phyloP scores from a whole-genome alignment of 768 basidiomycete genomes.

The Phaeotremella skinneri region DNA sequence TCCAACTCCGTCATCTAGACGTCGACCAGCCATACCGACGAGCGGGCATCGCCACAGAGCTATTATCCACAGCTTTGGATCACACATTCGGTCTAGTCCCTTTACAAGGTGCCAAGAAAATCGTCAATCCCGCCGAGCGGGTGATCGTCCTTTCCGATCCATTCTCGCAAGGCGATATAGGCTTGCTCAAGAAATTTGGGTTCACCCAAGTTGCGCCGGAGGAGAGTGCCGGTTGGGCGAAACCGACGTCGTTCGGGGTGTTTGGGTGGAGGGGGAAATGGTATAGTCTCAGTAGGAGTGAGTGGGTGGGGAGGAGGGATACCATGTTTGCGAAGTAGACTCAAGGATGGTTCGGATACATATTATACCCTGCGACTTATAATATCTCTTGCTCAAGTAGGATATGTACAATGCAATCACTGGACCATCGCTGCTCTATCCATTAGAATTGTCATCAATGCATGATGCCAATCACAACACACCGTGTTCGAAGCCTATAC shows the following conservation, averaged over 20 bases:
- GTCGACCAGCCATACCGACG: slow-evolving; percentile 27
- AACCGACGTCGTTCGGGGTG: not conserved
- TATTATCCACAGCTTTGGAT: slow-evolving; percentile 15
- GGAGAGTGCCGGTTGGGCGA: not conserved
- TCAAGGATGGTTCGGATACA: no score
- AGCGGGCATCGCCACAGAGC: slow-evolving; percentile 16
- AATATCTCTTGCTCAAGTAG: no score
- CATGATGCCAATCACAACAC: not conserved
- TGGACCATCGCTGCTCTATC: no score
- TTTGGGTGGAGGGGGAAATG: slow-evolving; percentile 1
- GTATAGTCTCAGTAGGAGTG: not conserved
- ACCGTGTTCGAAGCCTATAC: not conserved
- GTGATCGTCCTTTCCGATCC: slow-evolving; percentile 14
- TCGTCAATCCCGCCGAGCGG: not conserved
- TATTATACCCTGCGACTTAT: no score
- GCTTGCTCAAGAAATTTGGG: slow-evolving; percentile 4
- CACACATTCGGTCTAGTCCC: slow-evolving; percentile 9
- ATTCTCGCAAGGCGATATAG: slow-evolving; percentile 7
- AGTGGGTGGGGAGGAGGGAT: not conserved
- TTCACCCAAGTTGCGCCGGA: not conserved
- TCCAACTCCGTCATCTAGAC: slow-evolving; percentile 35
- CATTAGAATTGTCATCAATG: no score
- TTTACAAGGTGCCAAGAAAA: not conserved
- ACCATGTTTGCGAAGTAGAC: not conserved
- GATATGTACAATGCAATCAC: no score